A percentile compares a stretch with the other conserved stretches of the same genome.
phyloP scores from a whole-genome alignment of 495 filamentous ascomycete species.

The Penicillium odoratum region DNA sequence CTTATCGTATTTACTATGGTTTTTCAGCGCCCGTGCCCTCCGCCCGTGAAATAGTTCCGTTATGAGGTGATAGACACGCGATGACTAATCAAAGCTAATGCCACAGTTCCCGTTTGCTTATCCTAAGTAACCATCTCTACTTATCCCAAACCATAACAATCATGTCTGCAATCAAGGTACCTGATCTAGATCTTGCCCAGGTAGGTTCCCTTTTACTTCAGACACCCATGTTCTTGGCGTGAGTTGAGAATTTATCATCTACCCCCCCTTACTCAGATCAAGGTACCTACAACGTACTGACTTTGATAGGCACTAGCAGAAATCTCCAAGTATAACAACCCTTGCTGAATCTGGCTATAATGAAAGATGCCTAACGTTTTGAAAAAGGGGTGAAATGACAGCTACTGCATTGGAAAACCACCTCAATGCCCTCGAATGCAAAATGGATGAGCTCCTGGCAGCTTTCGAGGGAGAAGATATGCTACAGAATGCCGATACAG shows the following conservation, averaged over 20 bases:
- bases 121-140: too few species aligned
- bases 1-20: too few species aligned
- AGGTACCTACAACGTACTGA: background rate
- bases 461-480: constrained; percentile 34
- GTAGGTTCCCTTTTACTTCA: background rate
- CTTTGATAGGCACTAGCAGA: constrained; percentile 35
- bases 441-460: constrained; percentile 58
- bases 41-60: too few species aligned
- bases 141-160: background rate
- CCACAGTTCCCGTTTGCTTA: too few species aligned
- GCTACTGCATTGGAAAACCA: constrained; percentile 57
- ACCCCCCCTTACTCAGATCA: too few species aligned
- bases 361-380: constrained; percentile 8
- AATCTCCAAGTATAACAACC: constrained; percentile 32
- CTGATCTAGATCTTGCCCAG: background rate
- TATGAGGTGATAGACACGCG: too few species aligned
- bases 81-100: too few species aligned
- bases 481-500: background rate
- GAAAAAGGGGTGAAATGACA: constrained; percentile 54
- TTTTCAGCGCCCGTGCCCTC: too few species aligned
- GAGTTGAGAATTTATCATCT: too few species aligned
- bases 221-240: too few species aligned
- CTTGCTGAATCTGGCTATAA: background rate
- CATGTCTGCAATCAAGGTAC: background rate
- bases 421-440: constrained; percentile 52